These are phyloP conservation scores for Halophytophthora batemanensis DNA, from an alignment of 352 stramenopile species.

Conservation along the genomic window DNA sequence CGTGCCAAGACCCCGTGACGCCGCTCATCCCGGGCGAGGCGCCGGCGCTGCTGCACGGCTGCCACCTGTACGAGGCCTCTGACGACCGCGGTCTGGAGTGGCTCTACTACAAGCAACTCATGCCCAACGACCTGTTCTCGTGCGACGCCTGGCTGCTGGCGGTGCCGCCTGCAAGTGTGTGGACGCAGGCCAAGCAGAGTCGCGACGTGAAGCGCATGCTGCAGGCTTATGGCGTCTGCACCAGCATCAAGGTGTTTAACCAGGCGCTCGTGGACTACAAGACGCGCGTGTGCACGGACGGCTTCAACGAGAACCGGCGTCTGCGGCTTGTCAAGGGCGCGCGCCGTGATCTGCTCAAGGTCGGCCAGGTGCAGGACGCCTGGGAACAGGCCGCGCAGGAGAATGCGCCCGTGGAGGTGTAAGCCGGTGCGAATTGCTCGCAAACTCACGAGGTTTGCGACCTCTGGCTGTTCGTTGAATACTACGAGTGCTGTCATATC, in stretches of 20 bases:
- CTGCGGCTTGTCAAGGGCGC: constrained; percentile 51
- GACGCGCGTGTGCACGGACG: constrained; percentile 43
- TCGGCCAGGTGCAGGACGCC: constrained; percentile 36
- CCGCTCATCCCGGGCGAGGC: constrained; percentile 45
- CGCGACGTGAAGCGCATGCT: constrained; percentile 45
- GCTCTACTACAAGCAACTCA: constrained; percentile 60
- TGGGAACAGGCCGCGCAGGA: constrained; percentile 45
- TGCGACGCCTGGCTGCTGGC: constrained; percentile 79
- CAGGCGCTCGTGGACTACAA: constrained; percentile 66
- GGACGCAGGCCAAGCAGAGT: constrained; percentile 51
- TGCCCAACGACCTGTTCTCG: constrained; percentile 70
- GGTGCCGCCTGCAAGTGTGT: constrained; percentile 50
- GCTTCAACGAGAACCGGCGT: constrained; percentile 69
- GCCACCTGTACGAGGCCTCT: constrained; percentile 34
- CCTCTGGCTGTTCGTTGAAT: too few species aligned
- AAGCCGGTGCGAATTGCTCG: too few species aligned
- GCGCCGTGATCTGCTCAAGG: constrained; percentile 36
- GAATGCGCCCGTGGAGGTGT: constrained; percentile 14
- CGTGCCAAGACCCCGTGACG: constrained; percentile 42
- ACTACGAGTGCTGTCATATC: too few species aligned
- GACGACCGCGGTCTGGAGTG: constrained; percentile 52
- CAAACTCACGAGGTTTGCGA: too few species aligned
- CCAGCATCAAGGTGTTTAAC: constrained; percentile 72
- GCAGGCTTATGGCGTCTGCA: constrained; percentile 76
- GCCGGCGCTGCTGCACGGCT: constrained; percentile 44